Evolutionary conservation across 2,329 filamentous ascomycete genomes (phyloP).

Genomic region (Phialemoniopsis sp.): DNA sequence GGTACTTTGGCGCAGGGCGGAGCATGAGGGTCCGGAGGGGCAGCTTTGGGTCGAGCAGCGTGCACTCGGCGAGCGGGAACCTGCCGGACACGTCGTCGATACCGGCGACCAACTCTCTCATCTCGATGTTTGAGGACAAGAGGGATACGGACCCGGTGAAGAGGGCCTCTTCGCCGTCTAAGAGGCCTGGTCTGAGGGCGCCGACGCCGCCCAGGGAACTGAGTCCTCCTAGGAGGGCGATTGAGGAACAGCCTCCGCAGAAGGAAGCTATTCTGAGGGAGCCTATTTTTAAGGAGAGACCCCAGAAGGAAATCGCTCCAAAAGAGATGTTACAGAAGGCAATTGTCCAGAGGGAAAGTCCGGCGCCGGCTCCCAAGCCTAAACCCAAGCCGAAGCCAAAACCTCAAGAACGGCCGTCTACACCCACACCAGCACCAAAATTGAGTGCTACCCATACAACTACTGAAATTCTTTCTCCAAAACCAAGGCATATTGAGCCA

Average conservation of each 20-base stretch:
- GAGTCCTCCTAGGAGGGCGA: slow-evolving; percentile 11
- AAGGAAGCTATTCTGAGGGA: no score
- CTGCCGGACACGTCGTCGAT: slow-evolving; percentile 54
- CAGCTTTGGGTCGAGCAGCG: not conserved
- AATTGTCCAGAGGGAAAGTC: no score
- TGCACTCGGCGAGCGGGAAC: slow-evolving; percentile 19
- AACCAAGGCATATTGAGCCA: slow-evolving; percentile 24
- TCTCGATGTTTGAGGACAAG: slow-evolving; percentile 63
- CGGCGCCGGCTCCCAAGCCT: slow-evolving; percentile 2
- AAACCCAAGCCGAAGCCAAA: slow-evolving; percentile 21
- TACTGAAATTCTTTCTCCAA: slow-evolving; percentile 21
- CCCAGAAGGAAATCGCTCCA: not conserved
- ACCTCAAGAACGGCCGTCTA: slow-evolving; percentile 8
- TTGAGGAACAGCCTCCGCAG: no score
- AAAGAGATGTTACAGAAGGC: not conserved
- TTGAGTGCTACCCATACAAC: slow-evolving; percentile 9
- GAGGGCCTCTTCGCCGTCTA: slow-evolving; percentile 16
- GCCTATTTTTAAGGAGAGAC: not conserved
- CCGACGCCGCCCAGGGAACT: slow-evolving; percentile 24
- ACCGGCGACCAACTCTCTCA: slow-evolving; percentile 58
- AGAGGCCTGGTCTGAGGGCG: slow-evolving; percentile 11
- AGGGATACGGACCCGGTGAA: slow-evolving; percentile 25
- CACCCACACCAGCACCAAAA: slow-evolving; percentile 7
- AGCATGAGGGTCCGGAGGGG: slow-evolving; percentile 23
- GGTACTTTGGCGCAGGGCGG: slow-evolving; percentile 1